Percentiles rank a stretch among this genome's conserved stretches.
Conservation (phyloP, 352 stramenopile species). For the Globisporangium nunn region DNA sequence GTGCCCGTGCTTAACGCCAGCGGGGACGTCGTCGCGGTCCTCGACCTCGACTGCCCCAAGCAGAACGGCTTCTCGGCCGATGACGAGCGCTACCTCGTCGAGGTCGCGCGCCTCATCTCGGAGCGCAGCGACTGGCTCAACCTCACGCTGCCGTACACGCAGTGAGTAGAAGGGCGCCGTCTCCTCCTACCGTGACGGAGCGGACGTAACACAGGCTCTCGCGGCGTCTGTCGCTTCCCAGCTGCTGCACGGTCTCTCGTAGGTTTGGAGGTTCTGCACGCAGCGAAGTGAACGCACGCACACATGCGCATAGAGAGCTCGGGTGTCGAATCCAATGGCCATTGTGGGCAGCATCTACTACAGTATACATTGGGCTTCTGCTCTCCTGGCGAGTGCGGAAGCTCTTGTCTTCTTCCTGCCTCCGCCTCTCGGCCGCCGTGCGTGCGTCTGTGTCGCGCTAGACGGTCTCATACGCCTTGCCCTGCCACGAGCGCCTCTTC, state of each 20-base stretch:
- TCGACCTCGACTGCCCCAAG: conserved; percentile 73
- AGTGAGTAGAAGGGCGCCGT: conserved; percentile 8
- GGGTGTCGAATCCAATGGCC: not conserved
- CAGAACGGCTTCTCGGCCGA: conserved; percentile 64
- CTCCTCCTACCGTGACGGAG: too few relatives aligned
- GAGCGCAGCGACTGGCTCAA: conserved; percentile 65
- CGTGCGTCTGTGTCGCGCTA: conserved; percentile 6
- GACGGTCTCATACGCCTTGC: conserved; percentile 61
- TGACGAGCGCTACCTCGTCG: conserved; percentile 58
- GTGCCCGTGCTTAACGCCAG: conserved; percentile 58
- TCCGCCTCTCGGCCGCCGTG: too few relatives aligned
- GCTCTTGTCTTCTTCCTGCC: too few relatives aligned
- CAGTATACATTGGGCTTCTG: conserved; percentile 10
- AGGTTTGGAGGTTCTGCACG: too few relatives aligned
- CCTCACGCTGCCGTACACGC: conserved; percentile 41
- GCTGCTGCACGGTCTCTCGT: too few relatives aligned
- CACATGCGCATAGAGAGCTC: not conserved
- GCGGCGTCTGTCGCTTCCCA: too few relatives aligned
- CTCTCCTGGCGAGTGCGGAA: too few relatives aligned
- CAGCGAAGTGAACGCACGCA: not conserved
- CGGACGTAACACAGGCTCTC: too few relatives aligned
- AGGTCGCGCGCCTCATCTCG: conserved; percentile 48
- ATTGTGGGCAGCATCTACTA: conserved; percentile 7
- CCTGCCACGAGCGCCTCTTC: conserved; percentile 65
- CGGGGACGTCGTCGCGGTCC: conserved; percentile 62